A percentile compares a stretch with the other conserved stretches of the same genome.
Evolutionary conservation across 176 grass and related monocot genomes (phyloP).

Genomic region (Sorghum bicolor): DNA sequence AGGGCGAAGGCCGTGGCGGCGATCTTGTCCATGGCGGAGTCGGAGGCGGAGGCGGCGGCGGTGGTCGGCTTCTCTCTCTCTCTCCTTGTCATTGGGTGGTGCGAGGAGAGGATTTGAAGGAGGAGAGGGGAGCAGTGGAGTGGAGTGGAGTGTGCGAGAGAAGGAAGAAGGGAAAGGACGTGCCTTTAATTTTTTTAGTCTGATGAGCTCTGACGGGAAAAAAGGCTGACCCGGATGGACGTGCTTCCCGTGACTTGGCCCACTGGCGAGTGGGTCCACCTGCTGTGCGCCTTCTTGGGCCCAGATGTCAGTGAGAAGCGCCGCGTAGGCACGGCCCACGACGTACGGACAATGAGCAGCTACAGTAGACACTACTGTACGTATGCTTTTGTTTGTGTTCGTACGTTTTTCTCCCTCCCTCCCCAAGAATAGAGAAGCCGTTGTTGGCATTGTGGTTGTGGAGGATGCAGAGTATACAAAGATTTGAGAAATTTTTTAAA

Average conservation of each 20-base stretch:
- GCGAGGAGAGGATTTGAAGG: conserved; percentile 5
- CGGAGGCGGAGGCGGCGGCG: neutral
- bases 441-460: too few relatives aligned
- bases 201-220: neutral
- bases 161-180: neutral
- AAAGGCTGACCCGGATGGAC: neutral
- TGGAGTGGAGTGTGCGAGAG: neutral
- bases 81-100: neutral
- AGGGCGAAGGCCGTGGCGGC: neutral
- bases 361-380: neutral
- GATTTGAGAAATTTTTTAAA: neutral
- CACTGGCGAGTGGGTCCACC: neutral
- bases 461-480: too few relatives aligned
- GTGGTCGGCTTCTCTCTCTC: neutral
- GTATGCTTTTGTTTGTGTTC: neutral
- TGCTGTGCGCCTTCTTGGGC: too few relatives aligned
- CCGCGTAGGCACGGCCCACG: neutral
- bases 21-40: neutral
- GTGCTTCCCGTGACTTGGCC: neutral
- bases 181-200: conserved; percentile 16
- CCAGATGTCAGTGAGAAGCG: neutral
- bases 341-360: neutral
- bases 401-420: neutral
- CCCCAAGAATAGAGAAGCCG: neutral
- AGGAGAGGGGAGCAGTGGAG: neutral